Evolutionary conservation across 192 early-diverging fungal genomes (phyloP), one percentile per base, ranked within the genome.

Genomic region (Coemansia sp.): DNA sequence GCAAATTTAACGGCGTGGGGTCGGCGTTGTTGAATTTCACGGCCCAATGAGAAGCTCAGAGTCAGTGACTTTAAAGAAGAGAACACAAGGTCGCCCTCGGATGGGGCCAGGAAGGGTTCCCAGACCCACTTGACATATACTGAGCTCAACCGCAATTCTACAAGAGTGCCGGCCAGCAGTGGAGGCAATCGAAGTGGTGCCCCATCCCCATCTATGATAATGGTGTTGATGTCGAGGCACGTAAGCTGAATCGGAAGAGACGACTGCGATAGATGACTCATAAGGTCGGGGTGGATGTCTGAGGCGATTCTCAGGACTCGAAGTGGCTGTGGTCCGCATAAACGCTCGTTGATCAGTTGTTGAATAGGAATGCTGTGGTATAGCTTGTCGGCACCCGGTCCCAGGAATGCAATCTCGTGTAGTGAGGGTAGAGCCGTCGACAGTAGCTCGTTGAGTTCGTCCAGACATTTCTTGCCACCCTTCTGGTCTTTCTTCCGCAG

Each of bases 261-360:
- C 1, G 9, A 17, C 46, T 2, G 46, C 21, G 3, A n/a, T 16
- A 33, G 61, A 53, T 21, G 41, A 27, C 54, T 19, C n/a, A 10
- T 10, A 8, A 63, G 37, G 19, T 19, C 17, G 13, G 53, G 68
- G 48, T 51, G 60, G 10, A 57, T 27, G 27, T 70, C 68, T 1
- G 44, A 36, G 10, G 24, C 36, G 6, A 69, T 17, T 5, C 50
- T 8, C 33, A 70, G 34, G 14, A 39, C 27, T 3, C 7, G 7
- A n/a, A 70, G 63, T 19, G 1, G 10, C 9, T 34, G 27, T 34
- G 51, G 34, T 31, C 65, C 51, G n/a, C 19, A 50, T 5, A 63
- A 56, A 19, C 8, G 64, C 73, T 69, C 67, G 51, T 56, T 50
- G 2, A 75, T 63, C 63, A 75, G 40, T 39, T 3, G 9, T n/a